A percentile compares a stretch with the other conserved stretches of the same genome.
phyloP scores from a whole-genome alignment of 306 rosid genomes.

The Neltuma alba region DNA sequence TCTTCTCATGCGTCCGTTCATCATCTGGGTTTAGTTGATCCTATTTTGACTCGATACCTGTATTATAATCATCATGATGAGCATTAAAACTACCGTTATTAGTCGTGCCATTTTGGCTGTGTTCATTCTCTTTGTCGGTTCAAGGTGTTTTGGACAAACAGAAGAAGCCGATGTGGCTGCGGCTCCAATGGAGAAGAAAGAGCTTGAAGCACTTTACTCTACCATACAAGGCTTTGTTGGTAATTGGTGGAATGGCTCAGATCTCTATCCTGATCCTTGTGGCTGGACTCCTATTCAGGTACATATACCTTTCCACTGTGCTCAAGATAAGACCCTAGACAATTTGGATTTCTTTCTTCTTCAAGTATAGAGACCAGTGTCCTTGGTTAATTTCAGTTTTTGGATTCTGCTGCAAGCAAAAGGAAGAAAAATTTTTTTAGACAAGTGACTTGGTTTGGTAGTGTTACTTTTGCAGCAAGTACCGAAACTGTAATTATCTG shows the following conservation, averaged over 20 bases:
- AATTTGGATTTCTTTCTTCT: constrained; percentile 23
- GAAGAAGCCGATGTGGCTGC: constrained; percentile 24
- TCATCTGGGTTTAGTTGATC: background rate
- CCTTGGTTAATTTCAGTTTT: constrained; percentile 15
- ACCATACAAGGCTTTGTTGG: constrained; percentile 96
- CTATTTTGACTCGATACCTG: constrained; percentile 28
- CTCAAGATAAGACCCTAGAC: constrained; percentile 18
- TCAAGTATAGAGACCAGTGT: constrained; percentile 3
- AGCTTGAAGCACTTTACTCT: constrained; percentile 69
- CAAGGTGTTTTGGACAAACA: constrained; percentile 54
- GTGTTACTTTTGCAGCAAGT: constrained; percentile 2
- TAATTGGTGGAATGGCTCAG: constrained; percentile 91
- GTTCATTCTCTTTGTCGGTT: constrained; percentile 42
- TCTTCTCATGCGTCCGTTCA: background rate
- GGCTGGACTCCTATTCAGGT: constrained; percentile 99
- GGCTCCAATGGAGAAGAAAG: constrained; percentile 84
- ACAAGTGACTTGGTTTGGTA: background rate
- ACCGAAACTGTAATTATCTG: background rate
- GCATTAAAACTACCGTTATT: background rate
- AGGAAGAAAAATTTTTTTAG: background rate
- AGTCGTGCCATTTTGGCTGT: constrained; percentile 33
- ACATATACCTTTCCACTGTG: constrained; percentile 29
- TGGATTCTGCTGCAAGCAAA: constrained; percentile 2
- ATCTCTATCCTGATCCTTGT: constrained; percentile 98
- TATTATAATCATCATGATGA: constrained; percentile 43